Conservation (phyloP, 2,329 filamentous ascomycete species). For the Fusarium verticillioides region DNA sequence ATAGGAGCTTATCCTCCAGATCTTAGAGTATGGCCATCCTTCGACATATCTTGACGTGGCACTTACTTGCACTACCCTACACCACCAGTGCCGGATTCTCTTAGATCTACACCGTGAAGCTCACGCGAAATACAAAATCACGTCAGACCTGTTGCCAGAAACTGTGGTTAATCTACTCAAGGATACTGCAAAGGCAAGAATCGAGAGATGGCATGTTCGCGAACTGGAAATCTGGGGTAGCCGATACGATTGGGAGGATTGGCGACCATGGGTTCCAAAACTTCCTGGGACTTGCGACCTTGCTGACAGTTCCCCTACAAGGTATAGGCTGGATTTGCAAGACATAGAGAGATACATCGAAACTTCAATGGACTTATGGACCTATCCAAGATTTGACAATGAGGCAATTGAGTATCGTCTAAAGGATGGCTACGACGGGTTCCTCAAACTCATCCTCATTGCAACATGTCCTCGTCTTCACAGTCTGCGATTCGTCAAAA, state of each 20-base stretch:
- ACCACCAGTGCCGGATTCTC: not conserved
- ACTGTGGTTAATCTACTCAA: not conserved
- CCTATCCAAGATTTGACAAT: not conserved
- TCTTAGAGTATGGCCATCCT: not conserved
- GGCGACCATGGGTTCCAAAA: constrained; percentile 7
- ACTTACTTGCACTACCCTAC: constrained; percentile 16
- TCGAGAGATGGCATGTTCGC: constrained; percentile 26
- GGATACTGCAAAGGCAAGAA: fast-evolving
- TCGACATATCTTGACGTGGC: constrained; percentile 3
- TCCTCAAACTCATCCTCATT: constrained; percentile 30
- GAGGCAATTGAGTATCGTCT: not conserved
- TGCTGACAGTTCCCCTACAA: not conserved
- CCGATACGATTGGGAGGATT: constrained; percentile 18
- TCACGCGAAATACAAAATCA: not conserved
- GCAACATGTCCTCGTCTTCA: constrained; percentile 22
- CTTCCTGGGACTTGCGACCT: not conserved
- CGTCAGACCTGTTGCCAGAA: constrained; percentile 5
- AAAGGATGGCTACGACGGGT: constrained; percentile 10
- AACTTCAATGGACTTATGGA: not conserved
- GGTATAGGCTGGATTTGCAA: not conserved
- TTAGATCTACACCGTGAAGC: constrained; percentile 15
- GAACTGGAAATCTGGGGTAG: constrained; percentile 35
- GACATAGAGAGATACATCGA: not conserved
- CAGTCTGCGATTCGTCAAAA: constrained; percentile 19
- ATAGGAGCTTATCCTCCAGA: constrained; percentile 6